A percentile compares a stretch with the other conserved stretches of the same genome.
Conservation (phyloP, 805 yeast genomes). For the Cyberlindnera mississippiensis region DNA sequence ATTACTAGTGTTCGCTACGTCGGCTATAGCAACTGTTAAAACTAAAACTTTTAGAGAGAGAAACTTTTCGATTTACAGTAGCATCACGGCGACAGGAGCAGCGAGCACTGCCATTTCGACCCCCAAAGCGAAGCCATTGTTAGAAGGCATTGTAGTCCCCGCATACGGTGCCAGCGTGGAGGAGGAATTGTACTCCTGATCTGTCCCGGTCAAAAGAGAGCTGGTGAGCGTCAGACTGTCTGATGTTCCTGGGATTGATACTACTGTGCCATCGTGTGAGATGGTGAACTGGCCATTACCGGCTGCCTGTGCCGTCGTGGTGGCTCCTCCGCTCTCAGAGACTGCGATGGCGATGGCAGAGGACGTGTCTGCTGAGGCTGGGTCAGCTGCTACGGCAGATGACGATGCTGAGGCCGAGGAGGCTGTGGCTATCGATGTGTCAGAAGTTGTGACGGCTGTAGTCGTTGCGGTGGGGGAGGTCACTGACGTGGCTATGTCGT, state of each 20-base stretch:
- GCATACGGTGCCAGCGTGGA: constrained; percentile 12
- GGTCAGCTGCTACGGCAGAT: not conserved
- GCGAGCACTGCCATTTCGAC: constrained; percentile 3
- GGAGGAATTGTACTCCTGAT: constrained; percentile 8
- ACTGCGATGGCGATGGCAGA: not conserved
- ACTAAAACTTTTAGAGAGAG: too few relatives aligned
- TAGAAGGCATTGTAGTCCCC: constrained; percentile 8
- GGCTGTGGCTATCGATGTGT: not conserved
- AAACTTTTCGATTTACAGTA: too few relatives aligned
- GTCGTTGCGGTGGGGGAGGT: constrained; percentile 6
- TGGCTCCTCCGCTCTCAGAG: not conserved
- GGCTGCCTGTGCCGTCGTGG: constrained; percentile 1
- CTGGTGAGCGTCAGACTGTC: constrained; percentile 5
- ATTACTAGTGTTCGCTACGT: not conserved
- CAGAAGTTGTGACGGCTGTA: not conserved
- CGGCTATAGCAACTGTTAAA: too few relatives aligned
- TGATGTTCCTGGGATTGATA: constrained; percentile 4
- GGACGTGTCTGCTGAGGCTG: not conserved
- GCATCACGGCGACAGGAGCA: constrained; percentile 4
- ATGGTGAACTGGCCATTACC: constrained; percentile 11
- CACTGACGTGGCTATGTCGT: not conserved
- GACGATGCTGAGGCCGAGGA: constrained; percentile 12
- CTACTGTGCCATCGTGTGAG: constrained; percentile 6
- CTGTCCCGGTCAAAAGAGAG: constrained; percentile 5
- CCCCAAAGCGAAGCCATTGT: constrained; percentile 1